Evolutionary conservation across 208 protist species (phyloP).

Genomic region (Trypanosoma grayi): DNA sequence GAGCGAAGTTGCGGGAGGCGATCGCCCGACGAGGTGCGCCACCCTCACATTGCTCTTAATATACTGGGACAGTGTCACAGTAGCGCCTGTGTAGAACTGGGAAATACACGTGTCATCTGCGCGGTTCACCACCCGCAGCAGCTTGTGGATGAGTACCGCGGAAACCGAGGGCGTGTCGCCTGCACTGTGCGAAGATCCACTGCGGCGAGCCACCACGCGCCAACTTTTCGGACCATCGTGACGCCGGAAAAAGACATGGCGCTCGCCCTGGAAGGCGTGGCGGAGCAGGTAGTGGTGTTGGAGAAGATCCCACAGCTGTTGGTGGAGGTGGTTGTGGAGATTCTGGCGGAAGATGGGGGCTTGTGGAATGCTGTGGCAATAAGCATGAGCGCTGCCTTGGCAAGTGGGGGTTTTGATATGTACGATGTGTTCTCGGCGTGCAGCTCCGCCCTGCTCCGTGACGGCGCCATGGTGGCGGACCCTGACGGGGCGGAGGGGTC

Average conservation of each 20-base stretch:
- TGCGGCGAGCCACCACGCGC: conserved; percentile 18
- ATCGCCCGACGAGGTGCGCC: conserved; percentile 42
- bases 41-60: conserved; percentile 64
- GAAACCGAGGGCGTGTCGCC: conserved; percentile 61
- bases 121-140: conserved; percentile 82
- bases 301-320: conserved; percentile 77
- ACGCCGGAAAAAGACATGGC: conserved; percentile 51
- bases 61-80: conserved; percentile 76
- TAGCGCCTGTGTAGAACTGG: conserved; percentile 78
- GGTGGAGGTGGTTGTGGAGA: conserved; percentile 71
- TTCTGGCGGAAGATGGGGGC: conserved; percentile 65
- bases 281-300: conserved; percentile 71
- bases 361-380: conserved; percentile 73
- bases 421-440: conserved; percentile 73
- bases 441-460: conserved; percentile 46
- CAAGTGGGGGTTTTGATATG: conserved; percentile 62
- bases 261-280: conserved; percentile 73
- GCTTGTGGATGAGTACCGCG: conserved; percentile 82
- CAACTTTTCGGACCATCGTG: conserved; percentile 6
- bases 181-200: conserved; percentile 53
- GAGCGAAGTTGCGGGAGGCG: conserved; percentile 29
- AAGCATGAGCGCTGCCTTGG: conserved; percentile 60
- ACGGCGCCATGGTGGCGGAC: conserved; percentile 60
- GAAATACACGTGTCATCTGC: conserved; percentile 76
- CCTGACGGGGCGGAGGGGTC: conserved; percentile 44